phyloP scores from a whole-genome alignment of 1,284 basidiomycete species.

The Ustilago lituana region DNA sequence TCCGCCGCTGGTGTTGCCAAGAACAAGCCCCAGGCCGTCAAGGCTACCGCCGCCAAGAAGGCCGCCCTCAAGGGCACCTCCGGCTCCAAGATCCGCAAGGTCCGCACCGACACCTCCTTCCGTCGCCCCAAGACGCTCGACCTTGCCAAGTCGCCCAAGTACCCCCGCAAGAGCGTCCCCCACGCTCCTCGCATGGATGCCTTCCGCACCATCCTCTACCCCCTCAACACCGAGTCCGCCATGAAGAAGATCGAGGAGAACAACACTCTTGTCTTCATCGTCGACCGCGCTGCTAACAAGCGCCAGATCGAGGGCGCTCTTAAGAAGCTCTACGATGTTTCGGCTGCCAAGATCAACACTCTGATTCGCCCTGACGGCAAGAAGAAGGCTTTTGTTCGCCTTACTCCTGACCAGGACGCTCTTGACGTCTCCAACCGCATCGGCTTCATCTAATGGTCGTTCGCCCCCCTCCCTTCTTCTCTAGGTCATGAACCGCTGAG shows the following conservation, averaged over 20 bases:
- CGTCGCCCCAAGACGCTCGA: slow-evolving; percentile 94
- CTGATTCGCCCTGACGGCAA: slow-evolving; percentile 98
- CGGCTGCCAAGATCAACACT: slow-evolving; percentile 96
- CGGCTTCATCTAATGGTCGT: slow-evolving; percentile 65
- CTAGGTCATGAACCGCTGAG: neutral
- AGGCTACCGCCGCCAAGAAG: slow-evolving; percentile 95
- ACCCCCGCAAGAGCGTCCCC: slow-evolving; percentile 91
- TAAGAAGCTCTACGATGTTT: slow-evolving; percentile 98
- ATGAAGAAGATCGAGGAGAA: slow-evolving; percentile 96
- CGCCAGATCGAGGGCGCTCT: slow-evolving; percentile 94
- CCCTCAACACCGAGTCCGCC: slow-evolving; percentile 73
- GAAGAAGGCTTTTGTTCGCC: slow-evolving; percentile 98
- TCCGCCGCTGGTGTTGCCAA: slow-evolving; percentile 29
- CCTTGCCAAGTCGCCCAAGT: slow-evolving; percentile 84
- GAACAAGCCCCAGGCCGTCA: slow-evolving; percentile 67
- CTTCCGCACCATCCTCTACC: slow-evolving; percentile 88
- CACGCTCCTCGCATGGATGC: slow-evolving; percentile 98
- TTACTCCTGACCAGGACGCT: slow-evolving; percentile 95
- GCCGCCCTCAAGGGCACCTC: slow-evolving; percentile 89
- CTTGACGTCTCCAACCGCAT: slow-evolving; percentile 99
- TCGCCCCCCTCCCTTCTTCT: neutral
- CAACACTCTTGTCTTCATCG: slow-evolving; percentile 98
- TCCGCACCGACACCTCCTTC: slow-evolving; percentile 88
- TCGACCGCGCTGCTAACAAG: slow-evolving; percentile 95
- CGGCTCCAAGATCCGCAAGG: slow-evolving; percentile 81